Percentiles rank a stretch among this genome's conserved stretches.
Conservation (phyloP, 768 basidiomycete genomes). For the Psilocybe sp. region DNA sequence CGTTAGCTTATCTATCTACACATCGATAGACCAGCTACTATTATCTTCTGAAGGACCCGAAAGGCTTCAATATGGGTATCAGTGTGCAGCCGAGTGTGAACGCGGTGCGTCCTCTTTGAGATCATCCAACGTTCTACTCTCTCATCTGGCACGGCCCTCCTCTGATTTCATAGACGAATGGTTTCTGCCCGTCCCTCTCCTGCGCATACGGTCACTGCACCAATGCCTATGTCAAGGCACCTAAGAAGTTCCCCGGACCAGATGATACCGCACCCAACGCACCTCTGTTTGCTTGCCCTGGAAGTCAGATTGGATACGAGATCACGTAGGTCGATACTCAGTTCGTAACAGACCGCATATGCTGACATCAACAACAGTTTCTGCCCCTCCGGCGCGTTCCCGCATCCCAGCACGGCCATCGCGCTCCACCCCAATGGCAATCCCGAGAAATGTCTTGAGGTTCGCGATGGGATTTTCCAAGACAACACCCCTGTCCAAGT, state of each 20-base stretch:
- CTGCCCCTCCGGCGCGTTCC: conserved; percentile 23
- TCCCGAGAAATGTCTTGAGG: conserved; percentile 29
- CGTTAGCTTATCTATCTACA: not conserved
- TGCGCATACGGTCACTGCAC: conserved; percentile 21
- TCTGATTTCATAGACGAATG: conserved; percentile 8
- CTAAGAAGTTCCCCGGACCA: conserved; percentile 21
- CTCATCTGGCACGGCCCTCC: not conserved
- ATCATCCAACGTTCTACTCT: not conserved
- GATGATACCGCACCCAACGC: conserved; percentile 10
- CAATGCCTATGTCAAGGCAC: conserved; percentile 20
- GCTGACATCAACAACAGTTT: conserved; percentile 16
- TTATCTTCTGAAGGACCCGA: conserved; percentile 26
- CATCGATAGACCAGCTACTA: conserved; percentile 21
- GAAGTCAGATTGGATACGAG: conserved; percentile 16
- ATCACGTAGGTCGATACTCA: conserved; percentile 19
- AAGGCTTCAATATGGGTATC: conserved; percentile 23
- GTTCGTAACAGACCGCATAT: not conserved
- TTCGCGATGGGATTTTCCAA: conserved; percentile 25
- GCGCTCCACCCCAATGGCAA: conserved; percentile 24
- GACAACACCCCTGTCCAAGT: conserved; percentile 34
- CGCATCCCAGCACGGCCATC: conserved; percentile 9
- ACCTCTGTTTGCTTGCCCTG: conserved; percentile 22
- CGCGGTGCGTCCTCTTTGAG: conserved; percentile 13
- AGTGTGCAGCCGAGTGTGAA: conserved; percentile 16
- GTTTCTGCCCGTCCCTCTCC: conserved; percentile 18